These are phyloP conservation scores for Coemansia sp. DNA, from an alignment of 371 early-diverging fungal species.

Conservation along the genomic window DNA sequence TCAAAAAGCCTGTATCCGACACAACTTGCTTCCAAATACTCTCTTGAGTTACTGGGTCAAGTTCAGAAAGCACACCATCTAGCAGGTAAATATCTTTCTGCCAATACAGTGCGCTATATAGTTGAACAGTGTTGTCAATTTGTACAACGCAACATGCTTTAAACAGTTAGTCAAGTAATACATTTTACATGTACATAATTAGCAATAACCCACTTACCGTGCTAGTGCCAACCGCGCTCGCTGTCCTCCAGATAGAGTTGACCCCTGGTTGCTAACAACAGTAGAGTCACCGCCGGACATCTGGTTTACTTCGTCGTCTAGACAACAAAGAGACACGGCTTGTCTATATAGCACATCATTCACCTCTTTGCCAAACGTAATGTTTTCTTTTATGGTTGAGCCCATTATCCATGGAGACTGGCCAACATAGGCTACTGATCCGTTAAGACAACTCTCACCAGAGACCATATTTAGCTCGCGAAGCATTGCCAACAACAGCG, in stretches of 20 bases:
- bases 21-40: constrained; percentile 56
- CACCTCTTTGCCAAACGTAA: constrained; percentile 57
- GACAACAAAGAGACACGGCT: constrained; percentile 54
- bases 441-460: constrained; percentile 50
- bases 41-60: constrained; percentile 58
- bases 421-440: constrained; percentile 55
- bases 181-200: neutral
- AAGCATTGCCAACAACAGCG: constrained; percentile 75
- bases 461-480: constrained; percentile 68
- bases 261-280: constrained; percentile 58
- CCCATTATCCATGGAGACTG: constrained; percentile 63
- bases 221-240: constrained; percentile 61
- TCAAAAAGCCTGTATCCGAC: constrained; percentile 59
- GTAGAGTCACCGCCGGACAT: constrained; percentile 66
- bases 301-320: constrained; percentile 29
- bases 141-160: neutral
- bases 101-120: constrained; percentile 57
- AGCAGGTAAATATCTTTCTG: constrained; percentile 65
- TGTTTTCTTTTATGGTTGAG: constrained; percentile 58
- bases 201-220: constrained; percentile 53
- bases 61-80: constrained; percentile 71
- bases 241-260: constrained; percentile 65
- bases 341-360: constrained; percentile 52
- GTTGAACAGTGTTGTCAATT: neutral
- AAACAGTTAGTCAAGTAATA: too few relatives aligned